Conservation (phyloP, 352 stramenopile genomes). For the Phytophthora hybrid region DNA sequence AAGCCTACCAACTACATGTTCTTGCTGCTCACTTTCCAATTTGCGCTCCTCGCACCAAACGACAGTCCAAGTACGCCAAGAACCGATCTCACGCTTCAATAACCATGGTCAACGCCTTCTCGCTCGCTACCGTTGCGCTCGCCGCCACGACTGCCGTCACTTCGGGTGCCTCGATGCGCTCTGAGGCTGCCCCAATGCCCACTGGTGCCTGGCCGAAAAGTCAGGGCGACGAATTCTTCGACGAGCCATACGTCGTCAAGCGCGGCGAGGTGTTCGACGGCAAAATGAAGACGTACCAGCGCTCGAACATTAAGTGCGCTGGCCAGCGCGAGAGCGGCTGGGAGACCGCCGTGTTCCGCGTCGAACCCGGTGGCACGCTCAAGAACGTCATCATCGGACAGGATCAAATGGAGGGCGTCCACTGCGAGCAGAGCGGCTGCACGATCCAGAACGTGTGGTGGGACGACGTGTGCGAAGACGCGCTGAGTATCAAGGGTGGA, state of each 20-base stretch:
- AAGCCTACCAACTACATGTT: too few relatives aligned
- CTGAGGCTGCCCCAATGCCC: conserved; percentile 40
- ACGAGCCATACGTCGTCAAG: conserved; percentile 43
- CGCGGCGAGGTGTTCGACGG: conserved; percentile 45
- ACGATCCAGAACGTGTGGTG: conserved; percentile 37
- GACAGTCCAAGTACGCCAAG: too few relatives aligned
- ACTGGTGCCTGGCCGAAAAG: conserved; percentile 28
- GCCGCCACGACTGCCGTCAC: conserved; percentile 19
- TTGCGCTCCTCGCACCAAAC: conserved; percentile 18
- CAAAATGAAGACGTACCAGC: conserved; percentile 36
- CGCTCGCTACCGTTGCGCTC: conserved; percentile 17
- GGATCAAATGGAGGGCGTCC: conserved; percentile 41
- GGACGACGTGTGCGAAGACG: conserved; percentile 51
- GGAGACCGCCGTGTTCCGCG: conserved; percentile 48
- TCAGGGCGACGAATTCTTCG: conserved; percentile 34
- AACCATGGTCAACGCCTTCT: conserved; percentile 40
- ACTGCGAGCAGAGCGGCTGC: conserved; percentile 35
- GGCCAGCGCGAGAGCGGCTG: conserved; percentile 44
- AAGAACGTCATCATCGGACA: too few relatives aligned
- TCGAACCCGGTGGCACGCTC: too few relatives aligned
- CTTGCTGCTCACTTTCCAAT: too few relatives aligned
- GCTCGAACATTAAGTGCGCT: conserved; percentile 49
- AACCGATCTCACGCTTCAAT: too few relatives aligned
- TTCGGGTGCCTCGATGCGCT: conserved; percentile 33
- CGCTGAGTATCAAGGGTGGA: conserved; percentile 52